These are phyloP conservation scores for Discostella stelligera DNA, from an alignment of 352 stramenopile species.

Conservation along the genomic window DNA sequence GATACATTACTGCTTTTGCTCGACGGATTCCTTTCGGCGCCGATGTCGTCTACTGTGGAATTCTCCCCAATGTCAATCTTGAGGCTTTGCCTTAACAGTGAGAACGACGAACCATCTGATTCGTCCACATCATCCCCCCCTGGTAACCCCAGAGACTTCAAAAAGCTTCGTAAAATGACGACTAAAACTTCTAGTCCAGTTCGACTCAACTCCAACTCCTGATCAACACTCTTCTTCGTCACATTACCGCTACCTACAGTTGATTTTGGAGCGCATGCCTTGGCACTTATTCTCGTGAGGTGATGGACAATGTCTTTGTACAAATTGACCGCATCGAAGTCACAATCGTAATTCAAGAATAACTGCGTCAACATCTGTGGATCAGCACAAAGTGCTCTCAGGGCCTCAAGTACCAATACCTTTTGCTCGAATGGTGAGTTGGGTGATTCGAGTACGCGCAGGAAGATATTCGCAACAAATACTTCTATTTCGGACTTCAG, in stretches of 20 bases:
- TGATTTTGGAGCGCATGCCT: conserved; percentile 76
- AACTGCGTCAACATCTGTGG: conserved; percentile 93
- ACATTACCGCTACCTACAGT: conserved; percentile 13
- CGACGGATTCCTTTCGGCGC: conserved; percentile 19
- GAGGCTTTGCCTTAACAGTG: conserved; percentile 45
- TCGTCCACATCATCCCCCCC: conserved; percentile 65
- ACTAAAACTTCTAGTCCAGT: conserved; percentile 90
- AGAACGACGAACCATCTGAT: conserved; percentile 49
- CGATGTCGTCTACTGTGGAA: conserved; percentile 46
- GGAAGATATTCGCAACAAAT: conserved; percentile 98
- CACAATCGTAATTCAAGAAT: conserved; percentile 99
- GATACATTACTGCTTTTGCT: conserved; percentile 35
- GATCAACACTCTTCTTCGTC: conserved; percentile 62
- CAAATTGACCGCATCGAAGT: conserved; percentile 92
- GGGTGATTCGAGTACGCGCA: conserved; percentile 94
- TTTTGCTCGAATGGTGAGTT: conserved; percentile 98
- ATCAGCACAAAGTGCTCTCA: conserved; percentile 94
- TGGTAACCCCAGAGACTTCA: conserved; percentile 84
- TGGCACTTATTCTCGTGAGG: conserved; percentile 90
- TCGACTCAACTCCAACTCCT: conserved; percentile 76
- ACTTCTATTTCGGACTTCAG: conserved; percentile 98
- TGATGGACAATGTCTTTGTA: conserved; percentile 98
- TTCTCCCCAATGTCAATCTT: conserved; percentile 59
- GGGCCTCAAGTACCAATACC: conserved; percentile 92
- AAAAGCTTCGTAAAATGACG: conserved; percentile 89